Conservation (phyloP, 2,329 filamentous ascomycete genomes). For the Paecilomyces variotii region DNA sequence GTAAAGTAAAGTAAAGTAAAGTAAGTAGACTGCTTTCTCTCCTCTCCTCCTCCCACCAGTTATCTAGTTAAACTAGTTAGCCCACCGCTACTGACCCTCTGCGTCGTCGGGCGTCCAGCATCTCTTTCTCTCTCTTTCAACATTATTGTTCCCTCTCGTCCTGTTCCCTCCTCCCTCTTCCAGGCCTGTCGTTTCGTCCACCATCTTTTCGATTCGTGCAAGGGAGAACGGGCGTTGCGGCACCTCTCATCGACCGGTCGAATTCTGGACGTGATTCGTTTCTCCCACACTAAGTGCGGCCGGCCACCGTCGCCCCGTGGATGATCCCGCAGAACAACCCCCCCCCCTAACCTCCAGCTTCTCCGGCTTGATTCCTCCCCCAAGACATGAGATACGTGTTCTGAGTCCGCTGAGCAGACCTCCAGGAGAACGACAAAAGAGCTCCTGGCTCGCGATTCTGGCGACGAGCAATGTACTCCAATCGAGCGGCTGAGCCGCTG, state of each 20-base stretch:
- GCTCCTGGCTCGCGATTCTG: neutral
- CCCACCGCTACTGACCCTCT: neutral
- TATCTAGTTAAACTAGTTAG: too few species aligned
- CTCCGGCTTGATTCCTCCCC: neutral
- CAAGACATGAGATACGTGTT: neutral
- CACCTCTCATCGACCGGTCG: neutral
- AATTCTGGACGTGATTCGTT: slow-evolving; percentile 4
- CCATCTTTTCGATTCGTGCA: neutral
- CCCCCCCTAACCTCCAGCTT: slow-evolving; percentile 1
- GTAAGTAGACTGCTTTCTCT: slow-evolving; percentile 2
- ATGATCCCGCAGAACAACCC: neutral
- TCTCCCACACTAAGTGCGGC: slow-evolving; percentile 2
- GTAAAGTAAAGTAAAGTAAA: too few species aligned
- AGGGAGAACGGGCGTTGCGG: neutral
- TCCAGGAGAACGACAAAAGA: neutral
- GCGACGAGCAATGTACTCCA: slow-evolving; percentile 23
- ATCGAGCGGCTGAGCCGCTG: slow-evolving; percentile 24
- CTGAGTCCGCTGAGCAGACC: neutral
- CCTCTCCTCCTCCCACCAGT: slow-evolving; percentile 4
- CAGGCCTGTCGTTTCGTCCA: neutral
- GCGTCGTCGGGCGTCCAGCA: neutral
- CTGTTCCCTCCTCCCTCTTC: neutral
- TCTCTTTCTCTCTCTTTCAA: neutral
- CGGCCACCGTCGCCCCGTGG: neutral
- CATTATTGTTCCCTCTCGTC: neutral